Conservation (phyloP, 2,329 filamentous ascomycete genomes). For the Metarhizium anisopliae region DNA sequence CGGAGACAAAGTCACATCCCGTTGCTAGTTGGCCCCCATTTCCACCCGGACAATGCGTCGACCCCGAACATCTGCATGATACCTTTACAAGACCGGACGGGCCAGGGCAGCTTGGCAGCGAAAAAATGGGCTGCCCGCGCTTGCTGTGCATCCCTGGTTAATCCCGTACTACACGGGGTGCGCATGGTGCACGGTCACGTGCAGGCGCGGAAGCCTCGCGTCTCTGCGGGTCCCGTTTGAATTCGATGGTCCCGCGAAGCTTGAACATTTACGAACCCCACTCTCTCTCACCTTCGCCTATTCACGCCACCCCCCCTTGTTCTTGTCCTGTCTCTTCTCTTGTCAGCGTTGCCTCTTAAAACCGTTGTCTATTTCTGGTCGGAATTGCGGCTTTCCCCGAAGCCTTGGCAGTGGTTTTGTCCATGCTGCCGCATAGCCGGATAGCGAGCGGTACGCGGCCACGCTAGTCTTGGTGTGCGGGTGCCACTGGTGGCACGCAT, state of each 20-base stretch:
- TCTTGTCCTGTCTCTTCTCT: neutral
- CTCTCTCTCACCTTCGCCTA: neutral
- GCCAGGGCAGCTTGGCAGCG: no score
- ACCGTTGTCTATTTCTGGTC: neutral
- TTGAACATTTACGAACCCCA: no score
- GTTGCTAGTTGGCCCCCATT: no score
- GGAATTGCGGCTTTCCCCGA: neutral
- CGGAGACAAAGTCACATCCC: no score
- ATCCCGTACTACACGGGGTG: neutral
- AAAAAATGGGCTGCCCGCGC: no score
- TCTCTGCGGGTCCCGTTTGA: neutral
- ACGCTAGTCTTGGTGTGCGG: neutral
- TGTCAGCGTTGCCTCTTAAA: neutral
- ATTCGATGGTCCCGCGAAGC: no score
- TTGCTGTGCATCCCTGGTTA: no score
- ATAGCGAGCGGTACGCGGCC: neutral
- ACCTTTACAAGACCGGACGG: no score
- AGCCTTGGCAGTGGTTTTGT: neutral
- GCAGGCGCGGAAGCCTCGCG: slow-evolving; percentile 6
- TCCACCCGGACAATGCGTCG: no score
- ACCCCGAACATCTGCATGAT: no score
- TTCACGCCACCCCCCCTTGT: neutral
- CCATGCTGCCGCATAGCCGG: neutral
- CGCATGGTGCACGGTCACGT: slow-evolving; percentile 6
- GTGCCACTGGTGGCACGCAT: neutral